Evolutionary conservation across 352 stramenopile genomes (phyloP).

Genomic region (Phytophthora citricola): DNA sequence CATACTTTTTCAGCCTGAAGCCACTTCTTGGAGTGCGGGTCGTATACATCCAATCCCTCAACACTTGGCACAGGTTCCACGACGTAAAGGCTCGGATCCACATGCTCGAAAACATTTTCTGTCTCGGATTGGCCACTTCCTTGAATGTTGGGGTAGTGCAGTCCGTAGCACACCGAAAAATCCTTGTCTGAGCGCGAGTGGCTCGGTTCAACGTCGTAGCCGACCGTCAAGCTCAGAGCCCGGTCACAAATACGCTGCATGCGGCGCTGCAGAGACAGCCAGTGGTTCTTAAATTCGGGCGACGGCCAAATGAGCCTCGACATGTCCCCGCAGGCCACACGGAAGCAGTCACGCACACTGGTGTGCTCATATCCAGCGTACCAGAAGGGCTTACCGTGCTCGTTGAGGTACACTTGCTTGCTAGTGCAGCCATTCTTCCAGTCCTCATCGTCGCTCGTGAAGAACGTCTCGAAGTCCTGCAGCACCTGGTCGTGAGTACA

Average conservation of each 20-base stretch:
- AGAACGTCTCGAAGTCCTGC: constrained; percentile 53
- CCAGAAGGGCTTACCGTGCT: constrained; percentile 67
- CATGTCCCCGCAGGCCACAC: constrained; percentile 61
- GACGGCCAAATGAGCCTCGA: constrained; percentile 54
- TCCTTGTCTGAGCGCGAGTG: constrained; percentile 46
- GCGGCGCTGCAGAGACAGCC: constrained; percentile 45
- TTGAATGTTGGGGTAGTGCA: constrained; percentile 67
- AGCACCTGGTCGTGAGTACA: constrained; percentile 44
- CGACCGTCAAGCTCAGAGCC: constrained; percentile 55
- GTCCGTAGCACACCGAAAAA: constrained; percentile 68
- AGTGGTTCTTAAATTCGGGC: constrained; percentile 47
- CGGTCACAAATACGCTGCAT: constrained; percentile 66
- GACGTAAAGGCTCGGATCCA: constrained; percentile 68
- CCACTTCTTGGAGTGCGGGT: constrained; percentile 59
- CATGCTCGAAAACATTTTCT: constrained; percentile 74
- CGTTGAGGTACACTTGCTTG: constrained; percentile 66
- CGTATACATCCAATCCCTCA: constrained; percentile 65
- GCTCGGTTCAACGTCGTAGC: constrained; percentile 45
- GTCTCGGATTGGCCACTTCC: constrained; percentile 57
- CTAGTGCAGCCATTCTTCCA: constrained; percentile 55
- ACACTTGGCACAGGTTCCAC: constrained; percentile 62
- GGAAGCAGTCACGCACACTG: constrained; percentile 66
- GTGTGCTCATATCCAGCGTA: constrained; percentile 70
- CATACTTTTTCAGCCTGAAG: constrained; percentile 58
- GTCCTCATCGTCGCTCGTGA: constrained; percentile 44